These are phyloP conservation scores for Cryptococcus hybrid DNA, from an alignment of 1,284 basidiomycete species.

Conservation along the genomic window DNA sequence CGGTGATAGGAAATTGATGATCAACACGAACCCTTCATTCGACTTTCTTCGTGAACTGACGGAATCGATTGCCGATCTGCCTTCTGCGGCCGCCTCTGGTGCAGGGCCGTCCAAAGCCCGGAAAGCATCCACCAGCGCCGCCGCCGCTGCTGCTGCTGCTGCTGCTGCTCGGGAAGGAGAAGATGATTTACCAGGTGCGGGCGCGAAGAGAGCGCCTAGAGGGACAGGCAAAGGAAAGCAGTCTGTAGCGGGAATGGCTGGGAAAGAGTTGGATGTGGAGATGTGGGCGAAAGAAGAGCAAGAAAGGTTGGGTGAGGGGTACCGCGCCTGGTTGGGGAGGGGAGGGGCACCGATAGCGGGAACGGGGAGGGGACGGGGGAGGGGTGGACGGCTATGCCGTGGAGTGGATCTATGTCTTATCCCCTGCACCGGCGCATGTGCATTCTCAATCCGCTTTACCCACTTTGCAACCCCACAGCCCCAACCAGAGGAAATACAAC, in stretches of 20 bases:
- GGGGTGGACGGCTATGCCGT: no score
- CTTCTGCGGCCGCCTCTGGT: constrained; percentile 11
- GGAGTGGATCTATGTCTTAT: no score
- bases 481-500: not conserved
- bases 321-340: no score
- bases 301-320: no score
- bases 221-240: not conserved
- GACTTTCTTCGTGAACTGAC: constrained; percentile 97
- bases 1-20: constrained; percentile 78
- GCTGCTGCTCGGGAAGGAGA: no score
- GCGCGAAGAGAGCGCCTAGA: not conserved
- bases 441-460: no score
- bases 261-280: no score
- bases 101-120: constrained; percentile 6
- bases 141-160: no score
- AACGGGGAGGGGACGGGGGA: no score
- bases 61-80: constrained; percentile 84
- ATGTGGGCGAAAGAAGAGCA: no score
- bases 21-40: constrained; percentile 82
- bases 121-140: not conserved
- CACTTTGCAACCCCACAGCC: not conserved
- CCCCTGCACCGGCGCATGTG: no score
- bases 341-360: no score
- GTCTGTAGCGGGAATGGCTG: not conserved
- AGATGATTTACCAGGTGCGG: not conserved